Evolutionary conservation across 2,329 filamentous ascomycete species (phyloP).

Genomic region (Colletotrichum musae): DNA sequence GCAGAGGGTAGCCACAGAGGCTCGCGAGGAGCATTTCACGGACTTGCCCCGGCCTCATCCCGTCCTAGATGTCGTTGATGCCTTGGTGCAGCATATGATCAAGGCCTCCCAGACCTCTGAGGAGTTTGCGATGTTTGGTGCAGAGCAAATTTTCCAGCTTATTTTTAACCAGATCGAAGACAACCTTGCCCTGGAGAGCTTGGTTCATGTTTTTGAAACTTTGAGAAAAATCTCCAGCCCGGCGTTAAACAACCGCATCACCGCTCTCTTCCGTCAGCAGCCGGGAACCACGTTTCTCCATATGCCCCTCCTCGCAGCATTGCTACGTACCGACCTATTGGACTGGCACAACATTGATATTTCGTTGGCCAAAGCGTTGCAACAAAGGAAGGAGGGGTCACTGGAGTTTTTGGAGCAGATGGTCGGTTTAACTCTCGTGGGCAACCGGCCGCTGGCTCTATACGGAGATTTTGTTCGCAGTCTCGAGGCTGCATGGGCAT

Average conservation of each 20-base stretch:
- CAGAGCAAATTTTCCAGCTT: constrained; percentile 71
- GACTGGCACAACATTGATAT: constrained; percentile 78
- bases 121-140: constrained; percentile 71
- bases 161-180: constrained; percentile 70
- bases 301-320: constrained; percentile 69
- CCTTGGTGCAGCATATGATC: constrained; percentile 73
- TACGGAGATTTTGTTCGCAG: constrained; percentile 90
- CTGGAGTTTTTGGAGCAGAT: constrained; percentile 86
- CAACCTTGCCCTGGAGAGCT: constrained; percentile 71
- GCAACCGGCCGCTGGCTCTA: constrained; percentile 82
- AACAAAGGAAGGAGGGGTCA: constrained; percentile 78
- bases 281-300: constrained; percentile 69
- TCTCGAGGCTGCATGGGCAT: constrained; percentile 84
- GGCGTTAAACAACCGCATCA: constrained; percentile 68
- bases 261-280: constrained; percentile 70
- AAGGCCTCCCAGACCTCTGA: constrained; percentile 74
- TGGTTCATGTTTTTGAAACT: constrained; percentile 74
- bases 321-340: constrained; percentile 72
- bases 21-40: constrained; percentile 71
- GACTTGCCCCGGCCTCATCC: constrained; percentile 72
- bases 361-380: constrained; percentile 80
- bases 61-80: constrained; percentile 75
- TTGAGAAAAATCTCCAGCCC: constrained; percentile 72
- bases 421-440: constrained; percentile 83
- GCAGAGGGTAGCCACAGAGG: constrained; percentile 66